phyloP scores from a whole-genome alignment of 2,329 filamentous ascomycete genomes.

The Botrytis galanthina region DNA sequence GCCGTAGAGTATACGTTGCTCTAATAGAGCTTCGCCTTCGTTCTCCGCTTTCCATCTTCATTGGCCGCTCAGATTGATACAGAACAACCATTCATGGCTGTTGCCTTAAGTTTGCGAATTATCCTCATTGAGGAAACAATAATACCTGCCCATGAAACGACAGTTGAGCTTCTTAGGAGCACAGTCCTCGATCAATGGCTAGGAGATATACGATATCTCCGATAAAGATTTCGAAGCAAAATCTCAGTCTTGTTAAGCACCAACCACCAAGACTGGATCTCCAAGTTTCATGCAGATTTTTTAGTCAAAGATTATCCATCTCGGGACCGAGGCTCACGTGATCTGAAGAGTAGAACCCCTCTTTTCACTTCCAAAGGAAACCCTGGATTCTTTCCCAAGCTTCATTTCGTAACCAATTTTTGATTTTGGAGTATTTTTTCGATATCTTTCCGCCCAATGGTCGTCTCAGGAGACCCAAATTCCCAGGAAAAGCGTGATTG shows the following conservation, averaged over 20 bases:
- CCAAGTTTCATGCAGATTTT: neutral
- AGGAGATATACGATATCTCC: neutral
- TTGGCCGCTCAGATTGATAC: too few relatives aligned
- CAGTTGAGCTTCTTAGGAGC: neutral
- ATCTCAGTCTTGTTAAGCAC: neutral
- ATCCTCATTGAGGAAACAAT: too few relatives aligned
- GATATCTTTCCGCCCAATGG: neutral
- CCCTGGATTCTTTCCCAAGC: neutral
- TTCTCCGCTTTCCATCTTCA: too few relatives aligned
- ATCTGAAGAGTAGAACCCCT: neutral
- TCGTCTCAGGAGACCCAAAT: accelerated
- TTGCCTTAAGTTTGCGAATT: too few relatives aligned
- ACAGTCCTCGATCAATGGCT: neutral
- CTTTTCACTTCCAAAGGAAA: neutral
- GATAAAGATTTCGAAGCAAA: neutral
- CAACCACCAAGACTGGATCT: neutral
- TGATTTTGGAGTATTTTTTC: accelerated
- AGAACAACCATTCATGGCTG: too few relatives aligned
- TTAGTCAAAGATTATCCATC: neutral
- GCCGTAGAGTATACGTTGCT: too few relatives aligned
- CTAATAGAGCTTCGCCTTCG: too few relatives aligned
- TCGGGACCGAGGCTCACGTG: neutral
- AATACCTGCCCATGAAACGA: too few relatives aligned
- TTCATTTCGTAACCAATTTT: neutral
- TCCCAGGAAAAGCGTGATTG: too few relatives aligned